Evolutionary conservation across 2,329 filamentous ascomycete species (phyloP).

Genomic region (Aspergillus sp.): DNA sequence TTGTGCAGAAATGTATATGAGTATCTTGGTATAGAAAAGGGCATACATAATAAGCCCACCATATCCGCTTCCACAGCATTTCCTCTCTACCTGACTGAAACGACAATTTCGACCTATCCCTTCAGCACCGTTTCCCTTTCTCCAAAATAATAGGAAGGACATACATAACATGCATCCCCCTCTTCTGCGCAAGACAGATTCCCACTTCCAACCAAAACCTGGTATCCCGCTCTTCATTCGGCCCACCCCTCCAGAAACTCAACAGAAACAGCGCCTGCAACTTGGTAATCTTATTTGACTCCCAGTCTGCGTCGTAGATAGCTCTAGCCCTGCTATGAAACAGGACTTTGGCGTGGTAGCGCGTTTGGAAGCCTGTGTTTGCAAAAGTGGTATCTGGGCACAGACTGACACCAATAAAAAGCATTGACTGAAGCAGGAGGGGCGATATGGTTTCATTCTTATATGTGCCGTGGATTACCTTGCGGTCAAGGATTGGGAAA

Average conservation of each 20-base stretch:
- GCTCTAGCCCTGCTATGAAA: constrained; percentile 47
- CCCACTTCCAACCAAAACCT: constrained; percentile 47
- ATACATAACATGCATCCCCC: constrained; percentile 32
- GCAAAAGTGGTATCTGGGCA: constrained; percentile 43
- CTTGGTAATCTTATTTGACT: constrained; percentile 45
- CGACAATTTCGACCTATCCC: constrained; percentile 23
- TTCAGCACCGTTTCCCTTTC: constrained; percentile 1
- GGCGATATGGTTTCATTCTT: constrained; percentile 41
- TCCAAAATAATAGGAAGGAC: background rate
- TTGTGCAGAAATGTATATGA: too few species aligned
- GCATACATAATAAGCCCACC: constrained; percentile 48
- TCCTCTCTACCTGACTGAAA: constrained; percentile 23
- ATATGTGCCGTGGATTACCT: constrained; percentile 36
- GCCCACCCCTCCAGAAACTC: constrained; percentile 50
- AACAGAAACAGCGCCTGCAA: constrained; percentile 49
- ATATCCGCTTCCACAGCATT: constrained; percentile 44
- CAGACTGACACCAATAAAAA: constrained; percentile 50
- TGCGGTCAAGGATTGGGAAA: constrained; percentile 49
- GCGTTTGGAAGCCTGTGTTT: constrained; percentile 42
- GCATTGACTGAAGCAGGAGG: constrained; percentile 47
- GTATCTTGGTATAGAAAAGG: background rate
- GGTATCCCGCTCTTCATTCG: constrained; percentile 44
- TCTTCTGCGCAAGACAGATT: constrained; percentile 47
- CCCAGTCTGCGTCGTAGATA: constrained; percentile 49
- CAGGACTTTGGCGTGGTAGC: constrained; percentile 45